These are phyloP conservation scores for Aspergillus saccharolyticus DNA, from an alignment of 495 filamentous ascomycete genomes.

Conservation along the genomic window DNA sequence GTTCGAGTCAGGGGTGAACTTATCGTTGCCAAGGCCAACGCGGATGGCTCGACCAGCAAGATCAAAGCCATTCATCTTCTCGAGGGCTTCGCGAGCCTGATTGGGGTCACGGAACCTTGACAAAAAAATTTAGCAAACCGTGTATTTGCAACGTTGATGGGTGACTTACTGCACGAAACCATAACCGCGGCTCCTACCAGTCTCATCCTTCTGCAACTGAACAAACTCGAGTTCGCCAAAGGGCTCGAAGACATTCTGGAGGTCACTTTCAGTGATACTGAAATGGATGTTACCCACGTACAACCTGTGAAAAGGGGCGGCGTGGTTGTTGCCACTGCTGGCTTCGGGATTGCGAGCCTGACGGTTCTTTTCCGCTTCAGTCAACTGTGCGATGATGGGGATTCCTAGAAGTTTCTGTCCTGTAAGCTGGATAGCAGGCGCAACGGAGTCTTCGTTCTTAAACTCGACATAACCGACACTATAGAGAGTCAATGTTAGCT, in stretches of 20 bases:
- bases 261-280: constrained; percentile 94
- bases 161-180: constrained; percentile 94
- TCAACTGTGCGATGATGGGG: constrained; percentile 96
- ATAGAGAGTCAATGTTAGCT: constrained; percentile 29
- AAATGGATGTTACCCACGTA: constrained; percentile 99
- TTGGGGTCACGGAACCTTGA: constrained; percentile 84
- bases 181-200: constrained; percentile 86
- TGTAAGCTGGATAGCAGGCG: constrained; percentile 92
- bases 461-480: constrained; percentile 99
- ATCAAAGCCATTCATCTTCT: constrained; percentile 99
- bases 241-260: constrained; percentile 95
- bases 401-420: constrained; percentile 98
- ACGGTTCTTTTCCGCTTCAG: constrained; percentile 98
- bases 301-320: constrained; percentile 93
- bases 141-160: constrained; percentile 6
- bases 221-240: constrained; percentile 98
- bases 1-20: constrained; percentile 98
- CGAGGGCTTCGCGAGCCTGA: constrained; percentile 86
- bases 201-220: constrained; percentile 92
- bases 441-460: constrained; percentile 90
- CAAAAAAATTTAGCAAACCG: constrained; percentile 6
- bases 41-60: constrained; percentile 96
- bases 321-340: constrained; percentile 57
- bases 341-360: constrained; percentile 83
- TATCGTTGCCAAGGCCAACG: constrained; percentile 99